Conservation (phyloP, 179 eudicot genomes). For the Heliamphora pulchella region DNA sequence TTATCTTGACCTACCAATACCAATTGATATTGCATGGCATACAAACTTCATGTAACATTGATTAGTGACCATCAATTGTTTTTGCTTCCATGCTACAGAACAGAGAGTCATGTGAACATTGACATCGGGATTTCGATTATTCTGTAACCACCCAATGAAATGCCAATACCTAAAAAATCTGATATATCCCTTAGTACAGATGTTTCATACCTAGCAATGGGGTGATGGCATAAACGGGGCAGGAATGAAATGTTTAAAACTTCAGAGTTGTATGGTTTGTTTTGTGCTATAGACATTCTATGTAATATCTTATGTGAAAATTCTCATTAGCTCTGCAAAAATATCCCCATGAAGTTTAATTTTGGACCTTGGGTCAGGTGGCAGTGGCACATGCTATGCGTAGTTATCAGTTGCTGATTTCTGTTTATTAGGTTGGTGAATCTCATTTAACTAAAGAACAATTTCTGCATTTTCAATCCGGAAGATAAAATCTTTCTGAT, state of each 20-base stretch:
- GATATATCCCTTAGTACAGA: not conserved
- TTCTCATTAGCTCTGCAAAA: too few species aligned
- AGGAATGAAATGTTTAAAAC: not conserved
- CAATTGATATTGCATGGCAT: not conserved
- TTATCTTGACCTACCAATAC: not conserved
- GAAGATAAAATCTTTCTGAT: too few species aligned
- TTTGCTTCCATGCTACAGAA: not conserved
- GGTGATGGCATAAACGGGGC: not conserved
- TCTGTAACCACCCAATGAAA: not conserved
- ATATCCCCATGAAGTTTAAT: too few species aligned
- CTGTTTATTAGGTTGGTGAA: too few species aligned
- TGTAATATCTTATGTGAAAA: too few species aligned
- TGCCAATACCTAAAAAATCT: not conserved
- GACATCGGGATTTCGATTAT: not conserved
- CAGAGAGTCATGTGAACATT: not conserved
- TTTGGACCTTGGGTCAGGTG: too few species aligned
- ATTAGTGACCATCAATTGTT: not conserved
- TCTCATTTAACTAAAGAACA: too few species aligned
- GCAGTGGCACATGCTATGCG: too few species aligned
- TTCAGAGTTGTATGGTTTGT: too few species aligned
- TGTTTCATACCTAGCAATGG: not conserved
- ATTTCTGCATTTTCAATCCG: too few species aligned
- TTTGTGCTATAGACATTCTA: too few species aligned
- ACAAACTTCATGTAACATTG: not conserved
- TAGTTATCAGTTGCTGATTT: too few species aligned